Percentiles rank a stretch among this genome's conserved stretches.
Evolutionary conservation across 768 basidiomycete genomes (phyloP).

Genomic region (Kwoniella heveanensis): DNA sequence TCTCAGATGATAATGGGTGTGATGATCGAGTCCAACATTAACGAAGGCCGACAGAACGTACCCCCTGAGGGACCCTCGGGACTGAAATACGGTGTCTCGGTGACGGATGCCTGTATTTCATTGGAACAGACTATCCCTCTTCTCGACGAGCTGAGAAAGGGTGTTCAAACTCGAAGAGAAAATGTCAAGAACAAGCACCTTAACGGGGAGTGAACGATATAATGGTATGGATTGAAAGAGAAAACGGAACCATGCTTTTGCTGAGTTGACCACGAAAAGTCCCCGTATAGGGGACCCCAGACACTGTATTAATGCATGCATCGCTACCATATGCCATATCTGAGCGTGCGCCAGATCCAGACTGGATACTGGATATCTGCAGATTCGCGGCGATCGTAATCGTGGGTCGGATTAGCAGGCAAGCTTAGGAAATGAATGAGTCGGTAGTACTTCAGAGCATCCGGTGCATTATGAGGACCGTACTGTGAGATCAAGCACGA

Average conservation of each 20-base stretch:
- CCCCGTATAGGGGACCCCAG: not conserved
- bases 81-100: constrained; percentile 54
- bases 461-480: not conserved
- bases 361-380: no score
- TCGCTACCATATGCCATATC: not conserved
- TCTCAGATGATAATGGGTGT: constrained; percentile 75
- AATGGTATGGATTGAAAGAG: not conserved
- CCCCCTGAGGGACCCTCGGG: constrained; percentile 67
- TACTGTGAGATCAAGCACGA: no score
- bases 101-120: constrained; percentile 56
- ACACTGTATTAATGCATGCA: not conserved
- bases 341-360: no score
- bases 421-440: no score
- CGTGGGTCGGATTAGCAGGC: no score
- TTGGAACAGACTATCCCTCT: constrained; percentile 64
- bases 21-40: constrained; percentile 96
- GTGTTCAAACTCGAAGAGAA: constrained; percentile 70
- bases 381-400: no score
- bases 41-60: constrained; percentile 86
- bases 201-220: constrained; percentile 22
- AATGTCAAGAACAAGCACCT: constrained; percentile 41
- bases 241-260: not conserved
- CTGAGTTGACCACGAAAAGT: not conserved
- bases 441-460: not conserved
- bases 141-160: constrained; percentile 82